phyloP scores from a whole-genome alignment of 768 basidiomycete genomes.

The Amanita pallidorosea region DNA sequence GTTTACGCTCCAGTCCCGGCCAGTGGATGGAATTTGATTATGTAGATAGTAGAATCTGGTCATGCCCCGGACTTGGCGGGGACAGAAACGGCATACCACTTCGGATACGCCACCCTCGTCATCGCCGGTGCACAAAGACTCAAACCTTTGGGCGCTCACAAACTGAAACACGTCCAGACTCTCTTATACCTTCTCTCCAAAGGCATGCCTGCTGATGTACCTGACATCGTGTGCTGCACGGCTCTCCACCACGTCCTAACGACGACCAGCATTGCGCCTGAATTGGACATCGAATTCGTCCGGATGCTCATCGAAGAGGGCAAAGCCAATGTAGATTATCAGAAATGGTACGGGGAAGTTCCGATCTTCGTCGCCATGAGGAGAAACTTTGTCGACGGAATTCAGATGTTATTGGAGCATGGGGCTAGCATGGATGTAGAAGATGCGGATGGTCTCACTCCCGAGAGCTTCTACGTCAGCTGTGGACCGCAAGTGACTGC shows the following conservation, averaged over 20 bases:
- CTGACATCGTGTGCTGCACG: constrained; percentile 38
- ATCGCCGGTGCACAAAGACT: background rate
- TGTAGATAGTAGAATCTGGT: background rate
- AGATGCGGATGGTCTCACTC: background rate
- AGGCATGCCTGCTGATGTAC: constrained; percentile 27
- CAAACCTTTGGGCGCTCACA: background rate
- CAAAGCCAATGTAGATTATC: constrained; percentile 39
- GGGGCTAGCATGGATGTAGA: background rate
- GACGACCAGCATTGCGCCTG: constrained; percentile 17
- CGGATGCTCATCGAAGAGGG: constrained; percentile 26
- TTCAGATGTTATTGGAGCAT: background rate
- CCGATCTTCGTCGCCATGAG: background rate
- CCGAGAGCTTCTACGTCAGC: background rate
- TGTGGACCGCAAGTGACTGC: too few relatives aligned
- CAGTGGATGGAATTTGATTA: too few relatives aligned
- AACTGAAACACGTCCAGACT: constrained; percentile 20
- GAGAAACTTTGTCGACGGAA: background rate
- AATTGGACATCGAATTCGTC: constrained; percentile 19
- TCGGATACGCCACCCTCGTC: background rate
- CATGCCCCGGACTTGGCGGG: too few relatives aligned
- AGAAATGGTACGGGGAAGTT: constrained; percentile 5
- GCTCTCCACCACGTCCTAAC: constrained; percentile 30
- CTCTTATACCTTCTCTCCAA: constrained; percentile 29
- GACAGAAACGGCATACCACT: background rate
- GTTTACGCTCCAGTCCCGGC: too few relatives aligned